Percentiles rank a stretch among this genome's conserved stretches.
Conservation (phyloP, 768 basidiomycete species). For the Strobilomyces echinocephalus region DNA sequence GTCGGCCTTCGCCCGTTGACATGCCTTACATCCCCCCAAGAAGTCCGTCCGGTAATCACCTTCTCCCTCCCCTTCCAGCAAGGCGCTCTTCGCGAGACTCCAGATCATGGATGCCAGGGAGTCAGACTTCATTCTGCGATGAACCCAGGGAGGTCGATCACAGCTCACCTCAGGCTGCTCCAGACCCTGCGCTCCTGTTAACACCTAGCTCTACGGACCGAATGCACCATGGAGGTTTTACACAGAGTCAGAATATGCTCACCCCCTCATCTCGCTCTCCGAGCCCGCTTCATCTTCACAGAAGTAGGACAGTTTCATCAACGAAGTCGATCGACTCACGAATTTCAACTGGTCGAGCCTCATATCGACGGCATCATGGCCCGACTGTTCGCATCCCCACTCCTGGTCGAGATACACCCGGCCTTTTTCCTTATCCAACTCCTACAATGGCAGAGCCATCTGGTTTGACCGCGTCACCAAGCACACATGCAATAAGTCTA, state of each 20-base stretch:
- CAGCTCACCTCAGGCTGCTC: not conserved
- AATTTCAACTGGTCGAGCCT: conserved; percentile 18
- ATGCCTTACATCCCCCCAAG: conserved; percentile 6
- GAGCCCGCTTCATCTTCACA: not conserved
- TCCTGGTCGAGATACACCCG: not conserved
- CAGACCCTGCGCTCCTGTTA: not conserved
- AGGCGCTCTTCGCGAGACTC: conserved; percentile 10
- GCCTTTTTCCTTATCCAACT: not conserved
- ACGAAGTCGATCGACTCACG: conserved; percentile 9
- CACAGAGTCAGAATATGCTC: not conserved
- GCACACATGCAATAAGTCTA: not conserved
- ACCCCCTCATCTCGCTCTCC: not conserved
- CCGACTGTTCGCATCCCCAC: conserved; percentile 8
- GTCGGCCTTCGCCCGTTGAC: conserved; percentile 11
- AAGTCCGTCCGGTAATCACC: conserved; percentile 18
- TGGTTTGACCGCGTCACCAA: conserved; percentile 3
- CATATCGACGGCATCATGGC: conserved; percentile 20
- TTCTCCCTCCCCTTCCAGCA: conserved; percentile 8
- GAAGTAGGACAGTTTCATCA: conserved; percentile 8
- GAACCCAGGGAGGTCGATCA: conserved; percentile 12
- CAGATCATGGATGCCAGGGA: conserved; percentile 5
- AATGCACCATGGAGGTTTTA: not conserved
- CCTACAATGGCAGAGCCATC: not conserved
- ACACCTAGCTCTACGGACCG: not conserved
- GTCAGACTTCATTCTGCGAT: conserved; percentile 13